Percentiles rank a stretch among this genome's conserved stretches.
Conservation (phyloP, 1,284 basidiomycete species). For the Cryptococcus sp. region DNA sequence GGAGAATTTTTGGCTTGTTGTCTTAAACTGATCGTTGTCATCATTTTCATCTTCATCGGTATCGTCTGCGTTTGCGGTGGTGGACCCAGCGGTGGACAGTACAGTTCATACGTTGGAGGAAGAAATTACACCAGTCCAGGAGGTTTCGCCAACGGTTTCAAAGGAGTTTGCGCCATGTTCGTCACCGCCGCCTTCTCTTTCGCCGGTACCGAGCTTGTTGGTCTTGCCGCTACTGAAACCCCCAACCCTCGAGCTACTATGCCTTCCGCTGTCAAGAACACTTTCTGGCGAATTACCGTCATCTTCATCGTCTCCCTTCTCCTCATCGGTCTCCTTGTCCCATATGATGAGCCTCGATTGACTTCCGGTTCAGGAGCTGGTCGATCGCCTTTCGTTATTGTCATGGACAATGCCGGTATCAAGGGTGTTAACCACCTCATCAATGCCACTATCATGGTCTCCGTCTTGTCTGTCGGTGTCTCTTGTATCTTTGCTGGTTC, state of each 20-base stretch:
- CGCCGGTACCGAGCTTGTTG: constrained; percentile 78
- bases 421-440: constrained; percentile 49
- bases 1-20: constrained; percentile 46
- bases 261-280: constrained; percentile 51
- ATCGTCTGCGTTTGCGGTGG: constrained; percentile 40
- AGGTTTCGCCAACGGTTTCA: constrained; percentile 50
- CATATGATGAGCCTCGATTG: constrained; percentile 24
- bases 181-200: constrained; percentile 65
- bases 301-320: constrained; percentile 54
- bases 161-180: constrained; percentile 45
- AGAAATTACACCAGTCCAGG: constrained; percentile 42
- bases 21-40: constrained; percentile 45
- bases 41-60: constrained; percentile 44
- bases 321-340: constrained; percentile 51
- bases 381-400: constrained; percentile 53
- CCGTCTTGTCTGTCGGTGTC: constrained; percentile 43
- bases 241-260: constrained; percentile 50
- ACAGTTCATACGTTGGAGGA: constrained; percentile 35
- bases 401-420: constrained; percentile 47
- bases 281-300: constrained; percentile 49
- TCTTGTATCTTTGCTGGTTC: constrained; percentile 46
- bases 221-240: constrained; percentile 71
- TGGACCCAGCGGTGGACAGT: constrained; percentile 36
- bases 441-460: constrained; percentile 51
- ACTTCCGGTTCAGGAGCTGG: constrained; percentile 45